Percentiles rank a stretch among this genome's conserved stretches.
Conservation (phyloP, 352 stramenopile species). For the Pythium plurisporium region DNA sequence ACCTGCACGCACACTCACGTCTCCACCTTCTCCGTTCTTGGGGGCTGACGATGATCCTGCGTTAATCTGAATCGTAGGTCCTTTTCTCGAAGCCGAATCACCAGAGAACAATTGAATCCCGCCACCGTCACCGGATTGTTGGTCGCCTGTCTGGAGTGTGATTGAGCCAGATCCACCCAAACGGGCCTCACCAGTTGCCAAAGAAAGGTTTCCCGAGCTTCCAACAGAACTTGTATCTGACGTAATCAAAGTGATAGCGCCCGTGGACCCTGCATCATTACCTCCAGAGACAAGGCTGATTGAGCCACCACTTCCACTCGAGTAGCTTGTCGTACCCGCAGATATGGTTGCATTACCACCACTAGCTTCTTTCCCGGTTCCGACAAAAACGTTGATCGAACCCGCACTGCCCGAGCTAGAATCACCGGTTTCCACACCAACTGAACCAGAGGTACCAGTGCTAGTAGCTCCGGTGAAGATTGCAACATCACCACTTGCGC, state of each 20-base stretch:
- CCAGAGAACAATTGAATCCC: constrained; percentile 40
- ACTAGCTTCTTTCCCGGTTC: constrained; percentile 24
- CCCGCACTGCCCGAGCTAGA: constrained; percentile 33
- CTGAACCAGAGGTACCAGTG: constrained; percentile 35
- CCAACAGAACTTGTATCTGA: constrained; percentile 32
- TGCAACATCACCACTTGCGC: constrained; percentile 29
- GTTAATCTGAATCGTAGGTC: constrained; percentile 32
- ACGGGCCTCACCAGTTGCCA: constrained; percentile 39
- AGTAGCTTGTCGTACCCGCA: constrained; percentile 32
- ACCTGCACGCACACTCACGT: constrained; percentile 34
- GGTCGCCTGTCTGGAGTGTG: constrained; percentile 40
- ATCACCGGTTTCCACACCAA: constrained; percentile 41
- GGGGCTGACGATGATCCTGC: constrained; percentile 35
- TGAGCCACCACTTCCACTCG: constrained; percentile 31
- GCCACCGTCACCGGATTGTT: constrained; percentile 27
- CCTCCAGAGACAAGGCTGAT: constrained; percentile 40
- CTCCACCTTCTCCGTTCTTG: constrained; percentile 34
- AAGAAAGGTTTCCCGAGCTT: constrained; percentile 30
- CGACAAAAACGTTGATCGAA: constrained; percentile 41
- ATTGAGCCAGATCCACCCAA: constrained; percentile 37
- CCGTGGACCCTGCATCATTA: constrained; percentile 36
- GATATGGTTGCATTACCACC: constrained; percentile 44
- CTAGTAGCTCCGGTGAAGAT: constrained; percentile 32
- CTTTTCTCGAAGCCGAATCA: constrained; percentile 29
- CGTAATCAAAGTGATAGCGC: constrained; percentile 36